These are phyloP conservation scores for Zygosaccharomyces bailii DNA, from an alignment of 805 yeast species.

Conservation along the genomic window DNA sequence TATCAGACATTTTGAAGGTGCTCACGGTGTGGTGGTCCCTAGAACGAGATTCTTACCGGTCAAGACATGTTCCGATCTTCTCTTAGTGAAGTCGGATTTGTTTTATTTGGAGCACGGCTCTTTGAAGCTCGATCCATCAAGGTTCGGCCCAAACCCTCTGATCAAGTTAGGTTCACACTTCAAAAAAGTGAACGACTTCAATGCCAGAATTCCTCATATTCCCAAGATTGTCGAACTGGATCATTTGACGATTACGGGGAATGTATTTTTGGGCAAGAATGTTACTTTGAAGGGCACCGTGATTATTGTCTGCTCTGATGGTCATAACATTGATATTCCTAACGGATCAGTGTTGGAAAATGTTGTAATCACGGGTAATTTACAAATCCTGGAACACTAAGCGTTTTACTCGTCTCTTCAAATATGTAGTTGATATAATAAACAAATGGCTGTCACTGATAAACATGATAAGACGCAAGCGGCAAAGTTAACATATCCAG, in stretches of 20 bases:
- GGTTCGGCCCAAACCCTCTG: slow-evolving; percentile 90
- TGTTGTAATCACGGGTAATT: slow-evolving; percentile 94
- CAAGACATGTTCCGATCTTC: slow-evolving; percentile 91
- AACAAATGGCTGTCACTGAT: background rate
- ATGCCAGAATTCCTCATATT: slow-evolving; percentile 86
- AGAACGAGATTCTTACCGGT: slow-evolving; percentile 97
- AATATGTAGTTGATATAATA: background rate
- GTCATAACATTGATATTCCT: slow-evolving; percentile 95
- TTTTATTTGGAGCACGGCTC: slow-evolving; percentile 91
- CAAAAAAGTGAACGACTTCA: slow-evolving; percentile 92
- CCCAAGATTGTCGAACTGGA: slow-evolving; percentile 95
- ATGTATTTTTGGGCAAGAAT: slow-evolving; percentile 84
- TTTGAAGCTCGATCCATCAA: slow-evolving; percentile 71
- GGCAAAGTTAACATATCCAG: background rate
- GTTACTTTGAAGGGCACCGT: slow-evolving; percentile 96
- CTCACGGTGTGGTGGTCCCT: slow-evolving; percentile 98
- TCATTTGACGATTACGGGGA: slow-evolving; percentile 96
- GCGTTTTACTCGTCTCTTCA: background rate
- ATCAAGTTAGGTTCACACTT: slow-evolving; percentile 95
- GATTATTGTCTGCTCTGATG: slow-evolving; percentile 94
- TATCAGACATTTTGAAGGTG: slow-evolving; percentile 88
- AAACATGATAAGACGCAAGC: background rate
- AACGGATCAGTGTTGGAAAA: slow-evolving; percentile 93
- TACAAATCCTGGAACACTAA: slow-evolving; percentile 89
- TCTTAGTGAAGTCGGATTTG: slow-evolving; percentile 92